Base-by-base conservation (phyloP, 345 rosid genomes). In the Camelina laxa region DNA sequence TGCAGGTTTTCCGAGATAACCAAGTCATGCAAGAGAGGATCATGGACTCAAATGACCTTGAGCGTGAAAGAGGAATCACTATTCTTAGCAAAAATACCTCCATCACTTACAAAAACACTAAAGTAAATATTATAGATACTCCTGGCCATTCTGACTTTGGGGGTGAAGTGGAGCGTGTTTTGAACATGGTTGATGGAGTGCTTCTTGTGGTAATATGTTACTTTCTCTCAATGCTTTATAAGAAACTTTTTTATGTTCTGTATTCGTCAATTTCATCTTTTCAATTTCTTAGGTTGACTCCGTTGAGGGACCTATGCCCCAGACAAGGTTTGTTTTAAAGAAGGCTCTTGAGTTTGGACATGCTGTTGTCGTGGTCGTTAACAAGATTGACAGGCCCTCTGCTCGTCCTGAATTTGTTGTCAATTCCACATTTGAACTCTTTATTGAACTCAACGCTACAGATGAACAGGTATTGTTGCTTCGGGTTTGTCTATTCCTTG, bases 261-360 rank as follows among this genome's bases (percentile, higher is more conserved):
- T 19, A 30, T 24, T 33, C 67, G 71, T 73, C 44, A 65, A 42
- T 48, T 65, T 49, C n/a, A n/a, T 30, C 0, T 14, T 27, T 11
- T 66, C 41, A 2, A 20, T 44, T 22, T 65, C 68, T 47, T 76
- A 94, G 98, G 92, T 95, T 60, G 99, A 95, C 83, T 95, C 99
- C 76, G 99, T 91, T 64, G 99, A 95, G 83, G 97, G 99, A 70
- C 99, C 99, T 48, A 95, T 91, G 99, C 99, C 99, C 0, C 99
- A 91, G 77, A 95, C 99, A 62, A 84, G 96, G 84, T 94, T 91
- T 82, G 97, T 95, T 67, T 74, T 91, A 73, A 95, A 95, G 87
- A 95, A 95, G 87, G 99, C 99, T 55, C 86, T 95, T 64, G 97
- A 91, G 73, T 95, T 91, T 79, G 97, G 99, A 39, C 97, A 80